Base-by-base conservation (phyloP, 371 early-diverging fungal species). In the Lichtheimia ornata region DNA sequence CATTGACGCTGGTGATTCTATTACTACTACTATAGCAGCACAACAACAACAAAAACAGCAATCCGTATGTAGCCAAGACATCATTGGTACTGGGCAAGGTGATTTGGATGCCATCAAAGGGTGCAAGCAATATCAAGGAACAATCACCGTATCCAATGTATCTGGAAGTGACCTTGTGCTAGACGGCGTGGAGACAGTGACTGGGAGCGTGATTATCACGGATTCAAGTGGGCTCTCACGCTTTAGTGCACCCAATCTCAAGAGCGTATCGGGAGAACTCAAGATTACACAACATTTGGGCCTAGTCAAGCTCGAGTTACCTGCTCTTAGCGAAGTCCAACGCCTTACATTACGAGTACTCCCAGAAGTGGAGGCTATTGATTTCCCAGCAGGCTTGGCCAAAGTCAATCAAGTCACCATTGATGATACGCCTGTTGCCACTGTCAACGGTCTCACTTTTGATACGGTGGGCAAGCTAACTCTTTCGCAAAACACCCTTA, bases 401-500 rank as follows among this genome's bases (percentile, higher is more conserved):
- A 71, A 71, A 20, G 69, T 84, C 25, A 57, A 72, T 1, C 59
- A 50, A 4, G 17, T 84, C 45, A 64, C 63, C 22, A 69, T 83
- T 17, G 71, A 82, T 56, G 84, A 84, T 47, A 74, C 76, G 6
- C 72, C 74, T 24, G 81, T 80, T 22, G 70, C 82, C 1, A 64
- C 62, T 1, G 43, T 84, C 20, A 69, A 68, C 49, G 84, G 84
- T 42, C 69, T 83, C 45, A 61, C 60, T 18, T 59, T 80, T 0
- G 71, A 63, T 14, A 65, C 63, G 2, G 57, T 74, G 18, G 56
- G 70, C 3, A 68, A 74, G 15, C 62, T 86, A 4, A 77, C 69
- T 0, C 50, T 84, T 15, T 72, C 76, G 40, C 71, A 74, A 53
- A 86, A 86, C 66, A 79, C 77, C 30, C 75, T 76, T 53, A 70